Conservation (phyloP, 352 stramenopile species). For the Aphanomyces invadans region DNA sequence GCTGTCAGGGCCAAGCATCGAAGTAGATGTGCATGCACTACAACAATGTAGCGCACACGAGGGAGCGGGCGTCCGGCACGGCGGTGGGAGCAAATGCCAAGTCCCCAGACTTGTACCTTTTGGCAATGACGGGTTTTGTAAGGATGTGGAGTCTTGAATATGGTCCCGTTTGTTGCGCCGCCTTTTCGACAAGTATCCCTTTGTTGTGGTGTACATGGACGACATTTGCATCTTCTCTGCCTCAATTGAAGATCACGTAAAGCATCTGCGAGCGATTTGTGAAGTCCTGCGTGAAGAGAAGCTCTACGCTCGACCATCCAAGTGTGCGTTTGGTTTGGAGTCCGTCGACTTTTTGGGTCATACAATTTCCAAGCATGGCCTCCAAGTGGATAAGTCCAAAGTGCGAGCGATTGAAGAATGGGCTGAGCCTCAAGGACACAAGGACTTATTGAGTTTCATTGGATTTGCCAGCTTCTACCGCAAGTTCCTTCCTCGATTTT, state of each 20-base stretch:
- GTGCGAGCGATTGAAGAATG: conserved; percentile 10
- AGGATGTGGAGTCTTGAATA: no score
- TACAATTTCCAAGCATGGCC: conserved; percentile 8
- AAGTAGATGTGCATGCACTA: no score
- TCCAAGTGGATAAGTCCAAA: conserved; percentile 9
- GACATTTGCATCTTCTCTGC: conserved; percentile 20
- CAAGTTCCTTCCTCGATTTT: conserved; percentile 9
- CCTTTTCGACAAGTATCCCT: conserved; percentile 8
- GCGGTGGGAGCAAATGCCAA: no score
- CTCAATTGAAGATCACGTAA: conserved; percentile 12
- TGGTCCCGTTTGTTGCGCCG: conserved; percentile 17
- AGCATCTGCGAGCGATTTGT: not conserved
- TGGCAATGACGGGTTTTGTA: no score
- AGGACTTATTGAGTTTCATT: conserved; percentile 16
- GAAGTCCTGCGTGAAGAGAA: not conserved
- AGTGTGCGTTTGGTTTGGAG: conserved; percentile 2
- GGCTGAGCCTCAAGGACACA: not conserved
- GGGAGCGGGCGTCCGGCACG: no score
- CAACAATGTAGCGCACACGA: no score
- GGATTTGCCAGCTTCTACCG: conserved; percentile 8
- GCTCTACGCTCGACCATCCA: not conserved
- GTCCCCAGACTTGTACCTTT: no score
- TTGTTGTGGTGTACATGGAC: conserved; percentile 20
- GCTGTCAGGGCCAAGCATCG: no score
- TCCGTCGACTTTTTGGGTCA: conserved; percentile 11